A percentile compares a stretch with the other conserved stretches of the same genome.
Evolutionary conservation across 2,329 filamentous ascomycete species (phyloP).

Genomic region (Alternaria hordeiaustralica): DNA sequence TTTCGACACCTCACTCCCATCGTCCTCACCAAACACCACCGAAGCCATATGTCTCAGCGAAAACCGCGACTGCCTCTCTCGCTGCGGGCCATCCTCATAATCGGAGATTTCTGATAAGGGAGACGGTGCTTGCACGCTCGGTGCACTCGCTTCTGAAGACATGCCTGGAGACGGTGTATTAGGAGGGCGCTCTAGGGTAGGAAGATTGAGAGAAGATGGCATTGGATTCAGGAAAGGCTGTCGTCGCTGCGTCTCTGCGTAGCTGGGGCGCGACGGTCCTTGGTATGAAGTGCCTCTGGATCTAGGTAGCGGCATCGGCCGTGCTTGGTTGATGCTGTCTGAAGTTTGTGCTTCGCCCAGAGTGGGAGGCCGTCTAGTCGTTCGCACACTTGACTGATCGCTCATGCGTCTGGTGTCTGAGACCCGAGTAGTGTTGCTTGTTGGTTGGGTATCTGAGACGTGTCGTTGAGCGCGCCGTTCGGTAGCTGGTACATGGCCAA

Average conservation of each 20-base stretch:
- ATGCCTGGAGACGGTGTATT: background rate
- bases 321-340: background rate
- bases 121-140: background rate
- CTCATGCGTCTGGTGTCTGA: background rate
- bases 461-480: background rate
- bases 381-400: background rate
- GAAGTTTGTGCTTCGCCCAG: background rate
- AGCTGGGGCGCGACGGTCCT: background rate
- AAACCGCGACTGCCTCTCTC: background rate
- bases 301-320: background rate
- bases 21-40: background rate
- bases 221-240: background rate
- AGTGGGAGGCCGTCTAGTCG: background rate
- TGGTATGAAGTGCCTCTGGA: background rate
- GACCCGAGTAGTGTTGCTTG: background rate
- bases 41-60: background rate
- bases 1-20: background rate
- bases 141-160: background rate
- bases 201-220: background rate
- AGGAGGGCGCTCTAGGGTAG: background rate
- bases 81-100: background rate
- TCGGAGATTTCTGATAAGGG: background rate
- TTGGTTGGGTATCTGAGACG: background rate
- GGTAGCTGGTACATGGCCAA: background rate
- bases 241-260: background rate